Evolutionary conservation across 371 early-diverging fungal genomes (phyloP).

Genomic region (Mortierella sp.): DNA sequence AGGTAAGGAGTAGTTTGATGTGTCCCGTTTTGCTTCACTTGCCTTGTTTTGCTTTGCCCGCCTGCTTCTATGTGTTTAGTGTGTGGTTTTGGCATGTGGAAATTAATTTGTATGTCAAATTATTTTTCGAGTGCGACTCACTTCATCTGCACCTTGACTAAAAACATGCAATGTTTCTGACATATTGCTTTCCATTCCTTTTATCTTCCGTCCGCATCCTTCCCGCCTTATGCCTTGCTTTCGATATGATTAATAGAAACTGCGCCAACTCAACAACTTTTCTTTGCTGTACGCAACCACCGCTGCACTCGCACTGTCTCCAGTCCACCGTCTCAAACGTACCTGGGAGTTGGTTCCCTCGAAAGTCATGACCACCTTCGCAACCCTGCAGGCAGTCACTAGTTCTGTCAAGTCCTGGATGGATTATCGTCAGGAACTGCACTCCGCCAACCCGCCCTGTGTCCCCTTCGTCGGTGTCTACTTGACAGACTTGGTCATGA

Average conservation of each 20-base stretch:
- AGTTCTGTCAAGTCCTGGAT: constrained; percentile 86
- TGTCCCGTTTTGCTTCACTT: no score
- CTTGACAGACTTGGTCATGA: constrained; percentile 94
- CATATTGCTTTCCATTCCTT: background rate
- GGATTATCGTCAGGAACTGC: constrained; percentile 89
- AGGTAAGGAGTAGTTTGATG: constrained; percentile 57
- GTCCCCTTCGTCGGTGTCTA: constrained; percentile 94
- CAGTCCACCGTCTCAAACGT: constrained; percentile 90
- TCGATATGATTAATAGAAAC: constrained; percentile 59
- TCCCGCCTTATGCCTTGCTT: background rate
- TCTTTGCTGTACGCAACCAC: constrained; percentile 93
- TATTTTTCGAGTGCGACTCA: background rate
- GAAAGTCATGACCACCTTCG: constrained; percentile 68
- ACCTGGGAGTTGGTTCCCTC: constrained; percentile 87
- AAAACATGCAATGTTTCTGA: constrained; percentile 7
- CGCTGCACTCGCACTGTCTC: constrained; percentile 91
- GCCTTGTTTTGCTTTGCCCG: background rate
- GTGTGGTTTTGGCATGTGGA: background rate
- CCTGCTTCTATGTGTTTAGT: background rate
- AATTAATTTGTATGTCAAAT: background rate
- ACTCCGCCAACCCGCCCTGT: constrained; percentile 90
- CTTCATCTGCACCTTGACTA: background rate
- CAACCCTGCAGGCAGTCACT: constrained; percentile 74
- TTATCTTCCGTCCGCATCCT: background rate
- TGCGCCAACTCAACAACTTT: constrained; percentile 89